Conservation (phyloP, 768 basidiomycete species). For the Podaxis rugospora region DNA sequence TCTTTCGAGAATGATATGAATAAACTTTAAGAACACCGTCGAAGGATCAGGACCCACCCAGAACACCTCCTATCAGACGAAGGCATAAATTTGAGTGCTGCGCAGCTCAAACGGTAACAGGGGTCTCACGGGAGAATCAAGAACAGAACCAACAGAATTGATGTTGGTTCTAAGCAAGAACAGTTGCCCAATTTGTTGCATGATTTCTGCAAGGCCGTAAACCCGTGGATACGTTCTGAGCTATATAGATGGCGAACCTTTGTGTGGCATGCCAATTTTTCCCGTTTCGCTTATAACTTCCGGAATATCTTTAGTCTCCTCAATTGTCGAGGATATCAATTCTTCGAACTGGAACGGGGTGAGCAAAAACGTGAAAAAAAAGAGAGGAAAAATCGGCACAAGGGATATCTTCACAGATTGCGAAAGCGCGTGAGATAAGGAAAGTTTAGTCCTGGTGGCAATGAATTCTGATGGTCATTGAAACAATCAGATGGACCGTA, state of each 20-base stretch:
- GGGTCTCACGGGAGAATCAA: constrained; percentile 83
- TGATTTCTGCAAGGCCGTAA: constrained; percentile 61
- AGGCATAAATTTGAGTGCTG: constrained; percentile 11
- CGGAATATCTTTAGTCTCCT: constrained; percentile 95
- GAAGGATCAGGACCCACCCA: constrained; percentile 55
- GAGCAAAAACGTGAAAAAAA: not conserved
- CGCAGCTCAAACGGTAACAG: constrained; percentile 7
- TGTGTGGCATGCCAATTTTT: constrained; percentile 87
- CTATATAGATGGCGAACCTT: constrained; percentile 40
- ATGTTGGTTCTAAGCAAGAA: constrained; percentile 94
- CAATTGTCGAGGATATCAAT: constrained; percentile 87
- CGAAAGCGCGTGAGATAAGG: constrained; percentile 89
- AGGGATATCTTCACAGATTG: constrained; percentile 97
- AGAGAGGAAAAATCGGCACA: constrained; percentile 30
- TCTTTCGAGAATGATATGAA: constrained; percentile 38
- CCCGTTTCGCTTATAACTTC: constrained; percentile 92
- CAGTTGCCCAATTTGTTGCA: constrained; percentile 94
- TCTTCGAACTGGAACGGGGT: constrained; percentile 69
- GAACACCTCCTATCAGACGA: constrained; percentile 71
- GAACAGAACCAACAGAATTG: constrained; percentile 92
- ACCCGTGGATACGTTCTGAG: constrained; percentile 10
- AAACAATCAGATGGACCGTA: constrained; percentile 34
- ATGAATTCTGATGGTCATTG: constrained; percentile 9
- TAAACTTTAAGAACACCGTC: not conserved
- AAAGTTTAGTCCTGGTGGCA: constrained; percentile 81